Conservation (phyloP, 495 filamentous ascomycete species). For the Acidiella bohemica region DNA sequence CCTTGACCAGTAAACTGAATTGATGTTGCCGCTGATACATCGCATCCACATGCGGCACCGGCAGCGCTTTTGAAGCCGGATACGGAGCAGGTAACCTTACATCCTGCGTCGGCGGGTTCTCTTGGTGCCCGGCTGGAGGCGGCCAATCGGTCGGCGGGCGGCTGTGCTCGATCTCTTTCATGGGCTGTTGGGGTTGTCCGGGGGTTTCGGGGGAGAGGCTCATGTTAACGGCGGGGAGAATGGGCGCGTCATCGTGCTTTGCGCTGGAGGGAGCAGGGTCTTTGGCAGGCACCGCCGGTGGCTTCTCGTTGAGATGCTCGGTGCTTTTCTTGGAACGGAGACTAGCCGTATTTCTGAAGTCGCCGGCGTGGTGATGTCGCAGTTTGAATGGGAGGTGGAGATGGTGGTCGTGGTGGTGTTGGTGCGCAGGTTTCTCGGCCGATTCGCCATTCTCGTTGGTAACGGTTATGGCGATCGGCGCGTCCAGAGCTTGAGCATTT, state of each 20-base stretch:
- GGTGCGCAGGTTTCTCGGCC: conserved; percentile 12
- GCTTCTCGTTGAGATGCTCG: conserved; percentile 8
- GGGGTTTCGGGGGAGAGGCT: conserved; percentile 10
- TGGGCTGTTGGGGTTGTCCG: conserved; percentile 24
- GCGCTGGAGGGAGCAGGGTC: no score
- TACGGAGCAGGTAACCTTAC: conserved; percentile 35
- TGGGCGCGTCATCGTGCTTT: not conserved
- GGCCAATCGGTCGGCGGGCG: conserved; percentile 33
- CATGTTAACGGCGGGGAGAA: not conserved
- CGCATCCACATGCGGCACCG: conserved; percentile 21
- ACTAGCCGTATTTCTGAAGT: conserved; percentile 2
- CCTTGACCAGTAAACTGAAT: conserved; percentile 46
- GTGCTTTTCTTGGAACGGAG: conserved; percentile 7
- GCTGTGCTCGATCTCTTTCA: conserved; percentile 40
- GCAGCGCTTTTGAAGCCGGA: conserved; percentile 19
- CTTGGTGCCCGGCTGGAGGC: conserved; percentile 33
- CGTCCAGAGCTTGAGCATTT: conserved; percentile 3
- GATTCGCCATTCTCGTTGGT: conserved; percentile 26
- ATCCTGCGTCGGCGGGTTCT: conserved; percentile 41
- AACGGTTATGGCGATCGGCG: conserved; percentile 26
- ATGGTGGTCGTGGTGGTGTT: conserved; percentile 22
- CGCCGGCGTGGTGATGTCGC: conserved; percentile 19
- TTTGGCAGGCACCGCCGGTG: conserved; percentile 5
- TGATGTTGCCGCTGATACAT: conserved; percentile 27
- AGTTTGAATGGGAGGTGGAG: conserved; percentile 20